Evolutionary conservation across 345 rosid genomes (phyloP).

Genomic region (Eucalyptus pauciflora): DNA sequence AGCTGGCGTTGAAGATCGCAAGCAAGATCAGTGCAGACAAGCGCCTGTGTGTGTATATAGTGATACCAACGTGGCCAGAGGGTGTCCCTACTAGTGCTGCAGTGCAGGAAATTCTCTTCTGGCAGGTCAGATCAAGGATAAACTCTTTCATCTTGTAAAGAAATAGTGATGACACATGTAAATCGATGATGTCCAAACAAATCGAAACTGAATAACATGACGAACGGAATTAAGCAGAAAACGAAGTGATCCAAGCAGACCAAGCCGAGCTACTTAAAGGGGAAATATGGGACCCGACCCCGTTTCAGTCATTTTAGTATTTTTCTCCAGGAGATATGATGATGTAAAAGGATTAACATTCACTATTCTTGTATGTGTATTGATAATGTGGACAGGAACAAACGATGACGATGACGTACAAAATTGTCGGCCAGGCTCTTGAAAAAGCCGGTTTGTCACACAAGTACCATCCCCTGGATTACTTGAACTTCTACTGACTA

Average conservation of each 20-base stretch:
- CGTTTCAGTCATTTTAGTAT: neutral
- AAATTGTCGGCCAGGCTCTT: slow-evolving; percentile 31
- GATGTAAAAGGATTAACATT: neutral
- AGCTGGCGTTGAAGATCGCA: slow-evolving; percentile 48
- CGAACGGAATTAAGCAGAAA: neutral
- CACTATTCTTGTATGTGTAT: neutral
- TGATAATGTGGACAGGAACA: slow-evolving; percentile 29
- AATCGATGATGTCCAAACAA: neutral
- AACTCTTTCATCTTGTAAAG: neutral
- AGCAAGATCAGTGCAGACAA: slow-evolving; percentile 43
- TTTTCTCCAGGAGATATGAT: neutral
- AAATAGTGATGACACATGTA: neutral
- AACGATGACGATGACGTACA: slow-evolving; percentile 63
- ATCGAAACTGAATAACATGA: neutral
- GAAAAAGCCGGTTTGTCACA: slow-evolving; percentile 25
- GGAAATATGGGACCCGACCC: neutral
- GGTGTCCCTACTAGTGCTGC: slow-evolving; percentile 42
- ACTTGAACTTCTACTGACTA: slow-evolving; percentile 59
- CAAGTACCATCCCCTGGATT: slow-evolving; percentile 35
- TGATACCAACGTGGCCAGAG: slow-evolving; percentile 68
- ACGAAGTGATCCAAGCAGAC: neutral
- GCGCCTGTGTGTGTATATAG: slow-evolving; percentile 49
- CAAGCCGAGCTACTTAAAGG: neutral
- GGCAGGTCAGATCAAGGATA: slow-evolving; percentile 30
- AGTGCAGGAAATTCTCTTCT: slow-evolving; percentile 59